phyloP scores from a whole-genome alignment of 1,139 yeast species.

The Lodderomyces jiufengensis region DNA sequence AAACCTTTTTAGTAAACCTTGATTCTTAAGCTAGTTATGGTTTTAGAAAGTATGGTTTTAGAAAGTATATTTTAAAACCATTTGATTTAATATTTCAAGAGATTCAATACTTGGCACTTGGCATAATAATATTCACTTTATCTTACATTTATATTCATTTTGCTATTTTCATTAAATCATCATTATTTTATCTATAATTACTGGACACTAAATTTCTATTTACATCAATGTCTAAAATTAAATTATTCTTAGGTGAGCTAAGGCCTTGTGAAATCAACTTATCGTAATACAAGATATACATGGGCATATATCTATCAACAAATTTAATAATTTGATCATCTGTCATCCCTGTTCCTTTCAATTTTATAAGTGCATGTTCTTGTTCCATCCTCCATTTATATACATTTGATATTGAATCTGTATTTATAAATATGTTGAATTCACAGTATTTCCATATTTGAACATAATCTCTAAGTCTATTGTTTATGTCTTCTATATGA shows the following conservation, averaged over 20 bases:
- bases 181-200: no score
- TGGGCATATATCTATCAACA: slow-evolving; percentile 83
- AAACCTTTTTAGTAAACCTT: no score
- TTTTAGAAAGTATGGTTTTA: no score
- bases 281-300: slow-evolving; percentile 66
- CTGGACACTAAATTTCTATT: slow-evolving; percentile 8
- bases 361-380: slow-evolving; percentile 61
- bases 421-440: slow-evolving; percentile 54
- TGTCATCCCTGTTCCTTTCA: slow-evolving; percentile 72
- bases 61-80: no score
- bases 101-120: no score
- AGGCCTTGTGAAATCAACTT: slow-evolving; percentile 24
- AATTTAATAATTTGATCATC: slow-evolving; percentile 64
- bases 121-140: no score
- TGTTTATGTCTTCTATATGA: slow-evolving; percentile 46
- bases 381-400: slow-evolving; percentile 83
- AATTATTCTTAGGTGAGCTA: slow-evolving; percentile 7
- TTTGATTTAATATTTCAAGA: no score
- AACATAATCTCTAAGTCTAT: slow-evolving; percentile 45
- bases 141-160: no score
- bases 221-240: slow-evolving; percentile 10
- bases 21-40: no score
- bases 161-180: no score
- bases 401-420: slow-evolving; percentile 59
- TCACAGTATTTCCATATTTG: slow-evolving; percentile 59